Base-by-base conservation (phyloP, 1,139 yeast species). In the Wickerhamomyces sp. region DNA sequence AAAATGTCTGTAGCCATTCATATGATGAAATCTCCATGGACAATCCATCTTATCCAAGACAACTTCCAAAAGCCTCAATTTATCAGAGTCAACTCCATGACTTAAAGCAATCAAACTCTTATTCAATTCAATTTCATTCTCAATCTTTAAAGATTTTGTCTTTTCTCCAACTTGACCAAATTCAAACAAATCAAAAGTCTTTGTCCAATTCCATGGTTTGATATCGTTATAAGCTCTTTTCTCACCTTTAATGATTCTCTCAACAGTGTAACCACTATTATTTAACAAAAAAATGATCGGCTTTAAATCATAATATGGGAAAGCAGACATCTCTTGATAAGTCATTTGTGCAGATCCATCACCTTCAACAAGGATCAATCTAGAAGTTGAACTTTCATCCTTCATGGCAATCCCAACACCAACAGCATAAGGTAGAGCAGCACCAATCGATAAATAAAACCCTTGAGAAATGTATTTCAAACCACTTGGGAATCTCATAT, bases 341-440 rank as follows among this genome's bases (percentile, higher is more conserved):
- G 96, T 85, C 94, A 87, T 84, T 62, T 86, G 95, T 3, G 95
- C 89, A 5, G 94, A 80, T 4, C 96, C 96, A 55, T 88, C 96
- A 36, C 96, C 96, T 64, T 84, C 89, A 19, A 85, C 64, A 13
- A 87, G 62, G 20, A 85, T 64, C 30, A 85, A 68, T 48, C 95
- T 72, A 16, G 45, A 39, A 2, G 16, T 28, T 1, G 40, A 32
- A 19, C 30, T 30, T 32, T 79, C 75, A 53, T 86, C 94, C 37
- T 70, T 67, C 58, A 74, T 66, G 1, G 91, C 95, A 40, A 83
- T 61, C 14, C 84, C 78, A 16, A 80, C 83, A 31, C 96, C 96
- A 36, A 87, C 70, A 4, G 91, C 71, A 5, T 89, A 84, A 2
- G 96, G 95, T 23, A 88, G 65, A 0, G 94, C 88, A 61, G 75